phyloP scores from a whole-genome alignment of 306 rosid genomes.

The Sesbania bispinosa region DNA sequence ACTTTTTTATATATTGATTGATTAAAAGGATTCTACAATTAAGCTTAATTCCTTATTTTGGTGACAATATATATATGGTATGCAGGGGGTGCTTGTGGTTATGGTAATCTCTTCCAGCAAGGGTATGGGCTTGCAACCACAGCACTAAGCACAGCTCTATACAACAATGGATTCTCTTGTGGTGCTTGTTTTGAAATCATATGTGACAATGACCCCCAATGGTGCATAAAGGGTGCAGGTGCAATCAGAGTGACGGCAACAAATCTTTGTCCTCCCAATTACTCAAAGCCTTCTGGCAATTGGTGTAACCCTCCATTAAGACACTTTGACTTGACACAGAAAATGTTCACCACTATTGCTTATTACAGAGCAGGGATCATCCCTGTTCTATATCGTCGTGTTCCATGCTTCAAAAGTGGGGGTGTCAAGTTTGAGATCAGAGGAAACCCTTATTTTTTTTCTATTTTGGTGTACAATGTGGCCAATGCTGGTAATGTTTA shows the following conservation, averaged over 20 bases:
- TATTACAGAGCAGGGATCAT: slow-evolving; percentile 46
- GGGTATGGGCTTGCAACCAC: slow-evolving; percentile 74
- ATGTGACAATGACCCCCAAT: slow-evolving; percentile 46
- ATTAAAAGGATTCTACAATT: too few species aligned
- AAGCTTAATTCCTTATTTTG: too few species aligned
- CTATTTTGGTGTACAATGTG: slow-evolving; percentile 46
- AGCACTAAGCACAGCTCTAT: slow-evolving; percentile 58
- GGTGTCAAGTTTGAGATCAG: slow-evolving; percentile 53
- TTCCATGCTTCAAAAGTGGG: slow-evolving; percentile 29
- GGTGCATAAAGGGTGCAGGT: slow-evolving; percentile 43
- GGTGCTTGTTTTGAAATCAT: slow-evolving; percentile 61
- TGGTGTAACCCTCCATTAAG: slow-evolving; percentile 78
- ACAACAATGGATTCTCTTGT: slow-evolving; percentile 44
- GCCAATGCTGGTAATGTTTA: slow-evolving; percentile 52
- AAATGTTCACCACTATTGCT: slow-evolving; percentile 58
- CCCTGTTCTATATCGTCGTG: slow-evolving; percentile 43
- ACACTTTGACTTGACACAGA: slow-evolving; percentile 63
- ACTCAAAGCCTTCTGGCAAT: neutral
- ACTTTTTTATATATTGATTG: too few species aligned
- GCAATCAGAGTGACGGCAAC: slow-evolving; percentile 55
- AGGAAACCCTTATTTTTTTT: slow-evolving; percentile 48
- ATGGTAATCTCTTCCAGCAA: slow-evolving; percentile 54
- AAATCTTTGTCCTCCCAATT: slow-evolving; percentile 64
- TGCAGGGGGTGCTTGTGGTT: slow-evolving; percentile 81
- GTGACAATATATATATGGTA: too few species aligned